These are phyloP conservation scores for Coniella vitis DNA, from an alignment of 2,329 filamentous ascomycete genomes.

Conservation along the genomic window DNA sequence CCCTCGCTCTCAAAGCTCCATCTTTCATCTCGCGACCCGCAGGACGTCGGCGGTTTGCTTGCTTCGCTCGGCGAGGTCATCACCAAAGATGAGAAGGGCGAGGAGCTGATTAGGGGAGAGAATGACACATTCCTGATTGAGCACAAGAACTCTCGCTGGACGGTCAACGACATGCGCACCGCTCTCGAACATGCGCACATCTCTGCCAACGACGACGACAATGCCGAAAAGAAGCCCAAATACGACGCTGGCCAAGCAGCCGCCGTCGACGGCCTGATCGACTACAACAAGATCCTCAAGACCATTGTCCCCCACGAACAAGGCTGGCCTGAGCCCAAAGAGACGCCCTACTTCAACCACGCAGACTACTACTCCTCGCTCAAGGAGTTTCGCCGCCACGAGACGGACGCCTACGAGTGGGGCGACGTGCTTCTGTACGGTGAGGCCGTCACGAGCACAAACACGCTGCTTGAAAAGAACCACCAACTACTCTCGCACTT, in stretches of 20 bases:
- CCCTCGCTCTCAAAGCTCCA: conserved; percentile 79
- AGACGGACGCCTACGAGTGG: conserved; percentile 56
- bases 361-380: conserved; percentile 69
- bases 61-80: conserved; percentile 61
- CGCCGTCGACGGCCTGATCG: conserved; percentile 54
- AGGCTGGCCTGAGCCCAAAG: conserved; percentile 58
- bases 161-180: conserved; percentile 46
- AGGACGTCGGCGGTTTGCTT: conserved; percentile 62
- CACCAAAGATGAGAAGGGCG: conserved; percentile 50
- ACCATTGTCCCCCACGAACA: conserved; percentile 66
- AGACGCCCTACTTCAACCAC: conserved; percentile 84
- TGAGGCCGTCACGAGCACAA: conserved; percentile 89
- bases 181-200: conserved; percentile 37
- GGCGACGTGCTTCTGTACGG: conserved; percentile 77
- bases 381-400: conserved; percentile 53
- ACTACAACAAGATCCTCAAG: conserved; percentile 70
- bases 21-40: conserved; percentile 62
- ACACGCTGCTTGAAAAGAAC: conserved; percentile 92
- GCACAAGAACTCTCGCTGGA: conserved; percentile 55
- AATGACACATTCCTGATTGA: conserved; percentile 78
- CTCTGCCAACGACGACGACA: conserved; percentile 8
- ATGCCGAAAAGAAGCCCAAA: not conserved
- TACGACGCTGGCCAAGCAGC: conserved; percentile 16
- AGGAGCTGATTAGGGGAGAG: conserved; percentile 71
- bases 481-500: conserved; percentile 66